Conservation (phyloP, 1,139 yeast genomes). For the Debaryomyces sp. region DNA sequence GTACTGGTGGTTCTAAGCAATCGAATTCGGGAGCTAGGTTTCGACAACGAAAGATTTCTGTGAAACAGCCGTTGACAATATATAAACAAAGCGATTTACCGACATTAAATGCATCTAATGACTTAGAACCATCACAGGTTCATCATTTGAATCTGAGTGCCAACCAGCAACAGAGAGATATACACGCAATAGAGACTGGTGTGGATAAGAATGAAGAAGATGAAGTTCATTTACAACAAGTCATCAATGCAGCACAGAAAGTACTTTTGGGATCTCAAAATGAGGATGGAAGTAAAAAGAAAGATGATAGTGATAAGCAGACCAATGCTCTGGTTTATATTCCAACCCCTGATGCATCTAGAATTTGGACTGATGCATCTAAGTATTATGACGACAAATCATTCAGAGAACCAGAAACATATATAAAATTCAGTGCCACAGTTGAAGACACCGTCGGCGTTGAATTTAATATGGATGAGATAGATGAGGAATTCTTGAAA, state of each 20-base stretch:
- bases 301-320: conserved; percentile 41
- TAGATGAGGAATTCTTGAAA: conserved; percentile 68
- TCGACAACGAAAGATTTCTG: conserved; percentile 89
- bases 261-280: conserved; percentile 48
- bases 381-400: conserved; percentile 66
- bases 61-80: conserved; percentile 84
- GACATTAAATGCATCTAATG: conserved; percentile 57
- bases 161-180: conserved; percentile 77
- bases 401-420: conserved; percentile 74
- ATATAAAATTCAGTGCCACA: conserved; percentile 89
- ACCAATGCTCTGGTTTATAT: conserved; percentile 63
- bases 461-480: conserved; percentile 88
- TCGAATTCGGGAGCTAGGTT: conserved; percentile 65
- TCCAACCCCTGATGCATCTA: conserved; percentile 96
- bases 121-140: conserved; percentile 49
- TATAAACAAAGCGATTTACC: conserved; percentile 80
- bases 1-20: conserved; percentile 35
- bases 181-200: conserved; percentile 93
- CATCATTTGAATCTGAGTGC: conserved; percentile 39
- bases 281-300: conserved; percentile 22
- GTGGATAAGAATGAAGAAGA: conserved; percentile 98
- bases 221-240: conserved; percentile 94
- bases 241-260: conserved; percentile 74
- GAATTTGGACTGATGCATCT: conserved; percentile 74
- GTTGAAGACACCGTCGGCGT: conserved; percentile 92